Evolutionary conservation across 2,329 filamentous ascomycete genomes (phyloP).

Genomic region (Xylaria sp.): DNA sequence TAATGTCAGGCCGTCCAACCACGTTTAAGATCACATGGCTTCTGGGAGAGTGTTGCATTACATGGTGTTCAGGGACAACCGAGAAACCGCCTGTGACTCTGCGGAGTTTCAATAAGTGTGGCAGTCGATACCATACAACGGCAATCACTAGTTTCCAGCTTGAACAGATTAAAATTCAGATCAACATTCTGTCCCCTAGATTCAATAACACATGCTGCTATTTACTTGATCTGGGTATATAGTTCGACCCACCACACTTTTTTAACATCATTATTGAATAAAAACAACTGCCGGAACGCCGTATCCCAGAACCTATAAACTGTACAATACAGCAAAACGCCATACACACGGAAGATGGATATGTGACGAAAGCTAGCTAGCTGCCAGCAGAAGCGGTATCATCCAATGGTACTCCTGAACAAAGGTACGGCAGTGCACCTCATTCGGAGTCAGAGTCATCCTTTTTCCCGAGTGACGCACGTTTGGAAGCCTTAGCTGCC

Average conservation of each 20-base stretch:
- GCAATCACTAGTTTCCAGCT: neutral
- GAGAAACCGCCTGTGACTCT: neutral
- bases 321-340: slow-evolving; percentile 49
- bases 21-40: neutral
- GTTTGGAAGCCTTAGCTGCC: slow-evolving; percentile 67
- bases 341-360: slow-evolving; percentile 37
- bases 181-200: slow-evolving; percentile 27
- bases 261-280: slow-evolving; percentile 33
- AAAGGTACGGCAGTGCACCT: slow-evolving; percentile 32
- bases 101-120: neutral
- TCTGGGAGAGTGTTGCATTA: neutral
- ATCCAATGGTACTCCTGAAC: slow-evolving; percentile 41
- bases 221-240: slow-evolving; percentile 30
- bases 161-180: slow-evolving; percentile 11
- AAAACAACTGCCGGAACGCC: slow-evolving; percentile 46
- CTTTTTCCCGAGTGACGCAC: slow-evolving; percentile 62
- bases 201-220: slow-evolving; percentile 34
- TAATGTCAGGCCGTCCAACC: neutral
- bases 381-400: slow-evolving; percentile 44
- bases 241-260: slow-evolving; percentile 23
- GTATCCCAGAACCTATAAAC: slow-evolving; percentile 44
- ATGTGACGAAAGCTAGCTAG: slow-evolving; percentile 38
- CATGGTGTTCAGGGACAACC: neutral
- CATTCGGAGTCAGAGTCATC: slow-evolving; percentile 66
- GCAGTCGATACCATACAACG: neutral